Evolutionary conservation across 2,329 filamentous ascomycete species (phyloP).

Genomic region (Fonsecaea multimorphosa): DNA sequence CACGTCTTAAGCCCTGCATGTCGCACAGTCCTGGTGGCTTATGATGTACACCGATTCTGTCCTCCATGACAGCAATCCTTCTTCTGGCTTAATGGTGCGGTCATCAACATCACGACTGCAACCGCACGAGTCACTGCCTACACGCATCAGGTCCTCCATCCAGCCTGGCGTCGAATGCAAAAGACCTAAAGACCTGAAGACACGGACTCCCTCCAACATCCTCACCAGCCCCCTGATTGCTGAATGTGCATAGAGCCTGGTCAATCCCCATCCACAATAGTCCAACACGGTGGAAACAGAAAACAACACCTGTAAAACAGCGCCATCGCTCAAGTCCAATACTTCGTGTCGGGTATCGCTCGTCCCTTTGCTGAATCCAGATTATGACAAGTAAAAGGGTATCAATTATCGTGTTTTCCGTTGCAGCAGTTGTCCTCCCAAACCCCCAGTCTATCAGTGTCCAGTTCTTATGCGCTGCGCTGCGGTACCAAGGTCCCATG

Average conservation of each 20-base stretch:
- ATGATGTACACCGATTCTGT: neutral
- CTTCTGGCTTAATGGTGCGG: neutral
- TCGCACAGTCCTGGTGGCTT: neutral
- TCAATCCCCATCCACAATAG: neutral
- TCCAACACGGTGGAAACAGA: neutral
- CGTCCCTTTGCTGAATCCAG: neutral
- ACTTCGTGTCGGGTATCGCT: slow-evolving; percentile 17
- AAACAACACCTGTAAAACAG: slow-evolving; percentile 8
- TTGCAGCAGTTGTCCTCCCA: slow-evolving; percentile 13
- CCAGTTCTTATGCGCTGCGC: neutral
- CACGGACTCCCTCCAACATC: neutral
- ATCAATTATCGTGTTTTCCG: slow-evolving; percentile 16
- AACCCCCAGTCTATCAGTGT: neutral
- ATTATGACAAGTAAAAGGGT: slow-evolving; percentile 18
- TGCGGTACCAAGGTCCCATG: neutral
- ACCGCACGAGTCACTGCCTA: neutral
- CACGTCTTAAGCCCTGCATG: neutral
- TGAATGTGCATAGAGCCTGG: neutral
- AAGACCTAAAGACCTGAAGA: neutral
- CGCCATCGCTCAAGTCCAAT: slow-evolving; percentile 24
- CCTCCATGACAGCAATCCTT: neutral
- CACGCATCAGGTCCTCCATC: neutral
- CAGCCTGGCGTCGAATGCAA: neutral
- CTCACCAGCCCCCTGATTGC: neutral
- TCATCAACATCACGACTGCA: neutral